Percentiles rank a stretch among this genome's conserved stretches.
phyloP scores from a whole-genome alignment of 129 eudicot species.

The Apium graveolens region DNA sequence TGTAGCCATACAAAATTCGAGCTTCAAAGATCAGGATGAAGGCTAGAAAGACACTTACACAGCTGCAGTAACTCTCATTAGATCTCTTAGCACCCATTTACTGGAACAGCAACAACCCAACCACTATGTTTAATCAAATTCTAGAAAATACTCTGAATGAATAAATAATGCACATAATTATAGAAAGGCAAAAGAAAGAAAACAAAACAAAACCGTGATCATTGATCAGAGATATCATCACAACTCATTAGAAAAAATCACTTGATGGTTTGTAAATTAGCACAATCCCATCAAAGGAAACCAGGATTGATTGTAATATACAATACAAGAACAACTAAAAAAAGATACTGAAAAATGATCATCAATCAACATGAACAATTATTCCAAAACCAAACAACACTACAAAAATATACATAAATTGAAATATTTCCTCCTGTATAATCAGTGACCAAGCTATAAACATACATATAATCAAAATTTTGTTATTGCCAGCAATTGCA shows the following conservation, averaged over 20 bases:
- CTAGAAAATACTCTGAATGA: constrained; percentile 15
- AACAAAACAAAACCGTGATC: background rate
- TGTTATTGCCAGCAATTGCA: background rate
- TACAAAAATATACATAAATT: background rate
- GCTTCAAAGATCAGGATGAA: constrained; percentile 28
- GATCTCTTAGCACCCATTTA: constrained; percentile 66
- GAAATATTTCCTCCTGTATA: background rate
- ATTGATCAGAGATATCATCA: constrained; percentile 9
- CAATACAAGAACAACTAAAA: background rate
- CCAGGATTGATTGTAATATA: background rate
- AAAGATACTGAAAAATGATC: background rate
- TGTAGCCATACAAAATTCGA: constrained; percentile 34
- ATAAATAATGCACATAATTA: background rate
- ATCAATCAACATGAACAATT: background rate
- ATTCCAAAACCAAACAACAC: background rate
- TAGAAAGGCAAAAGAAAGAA: constrained; percentile 7
- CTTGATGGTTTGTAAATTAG: too few species aligned
- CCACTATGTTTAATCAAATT: background rate
- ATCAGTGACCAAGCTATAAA: background rate
- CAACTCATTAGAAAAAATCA: background rate
- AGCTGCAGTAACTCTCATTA: constrained; percentile 14
- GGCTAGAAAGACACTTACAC: constrained; percentile 30
- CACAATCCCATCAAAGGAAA: background rate
- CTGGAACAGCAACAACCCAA: constrained; percentile 14
- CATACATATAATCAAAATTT: background rate